Base-by-base conservation (phyloP, 2,329 filamentous ascomycete genomes). In the Aspergillus fumigatus region DNA sequence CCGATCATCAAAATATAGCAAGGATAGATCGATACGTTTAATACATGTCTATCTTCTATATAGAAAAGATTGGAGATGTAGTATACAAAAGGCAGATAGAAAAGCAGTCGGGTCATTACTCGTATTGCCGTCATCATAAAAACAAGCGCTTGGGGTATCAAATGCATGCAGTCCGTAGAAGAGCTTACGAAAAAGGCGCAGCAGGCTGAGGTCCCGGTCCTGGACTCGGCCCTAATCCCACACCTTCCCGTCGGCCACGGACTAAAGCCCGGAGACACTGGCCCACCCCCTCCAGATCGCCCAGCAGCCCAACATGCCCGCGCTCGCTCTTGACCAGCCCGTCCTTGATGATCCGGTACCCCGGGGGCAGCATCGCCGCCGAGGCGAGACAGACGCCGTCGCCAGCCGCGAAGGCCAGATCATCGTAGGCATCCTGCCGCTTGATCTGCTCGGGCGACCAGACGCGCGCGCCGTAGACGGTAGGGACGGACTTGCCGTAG, bases 351-450 rank as follows among this genome's bases (percentile, higher is more conserved):
- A 89, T 79, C 50, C 83, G 80, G 70, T 96, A 97, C 0, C 92
- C 92, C 2, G 83, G 76, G 0, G 92, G 92, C 47, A 95, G 74
- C 89, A 95, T 93, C 0, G 92, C 89, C 59, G 93, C 90, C 51
- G 85, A 85, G 0, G 92, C 90, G 6, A 97, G 81, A 54, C 93
- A 91, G 0, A 97, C 92, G 0, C 92, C 93, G 69, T 97, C 92
- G 2, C 92, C 92, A 23, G 87, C 88, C 0, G 89, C 88, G 75
- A 97, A 97, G 0, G 90, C 84, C 2, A 97, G 80, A 64, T 95
- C 88, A 62, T 96, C 91, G 70, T 96, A 97, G 0, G 85, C 87
- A 71, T 95, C 90, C 0, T 84, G 78, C 59, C 85, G 84, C 51
- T 85, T 83, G 62, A 97, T 96, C 0, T 82, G 86, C 53, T 93